Evolutionary conservation across 2,329 filamentous ascomycete species (phyloP).

Genomic region (Volutella citrinella): DNA sequence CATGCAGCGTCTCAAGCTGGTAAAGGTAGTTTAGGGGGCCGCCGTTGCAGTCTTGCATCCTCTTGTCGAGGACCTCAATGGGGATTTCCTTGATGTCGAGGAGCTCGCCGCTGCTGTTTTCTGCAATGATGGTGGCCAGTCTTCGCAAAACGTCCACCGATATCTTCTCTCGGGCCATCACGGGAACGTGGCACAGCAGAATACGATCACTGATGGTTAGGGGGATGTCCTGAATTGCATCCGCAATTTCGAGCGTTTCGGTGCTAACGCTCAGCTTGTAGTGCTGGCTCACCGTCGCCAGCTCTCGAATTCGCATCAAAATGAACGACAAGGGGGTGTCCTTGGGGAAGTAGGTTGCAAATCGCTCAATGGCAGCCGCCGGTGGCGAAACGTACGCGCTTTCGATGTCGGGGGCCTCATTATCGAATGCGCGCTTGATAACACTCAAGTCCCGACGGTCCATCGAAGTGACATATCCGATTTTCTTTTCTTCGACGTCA

Average conservation of each 20-base stretch:
- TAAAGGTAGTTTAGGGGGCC: slow-evolving; percentile 56
- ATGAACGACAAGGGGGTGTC: slow-evolving; percentile 82
- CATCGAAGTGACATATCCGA: slow-evolving; percentile 78
- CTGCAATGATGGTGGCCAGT: slow-evolving; percentile 67
- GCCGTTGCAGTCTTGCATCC: slow-evolving; percentile 37
- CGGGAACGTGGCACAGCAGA: slow-evolving; percentile 70
- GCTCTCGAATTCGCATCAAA: slow-evolving; percentile 68
- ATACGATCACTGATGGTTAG: slow-evolving; percentile 73
- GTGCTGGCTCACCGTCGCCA: slow-evolving; percentile 58
- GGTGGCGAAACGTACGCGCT: slow-evolving; percentile 76
- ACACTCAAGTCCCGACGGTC: slow-evolving; percentile 64
- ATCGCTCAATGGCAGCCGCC: slow-evolving; percentile 65
- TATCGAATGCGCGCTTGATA: slow-evolving; percentile 61
- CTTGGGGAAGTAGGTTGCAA: slow-evolving; percentile 77
- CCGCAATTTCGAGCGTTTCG: slow-evolving; percentile 64
- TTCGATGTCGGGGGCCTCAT: slow-evolving; percentile 62
- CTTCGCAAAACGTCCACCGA: slow-evolving; percentile 53
- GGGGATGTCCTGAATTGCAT: slow-evolving; percentile 69
- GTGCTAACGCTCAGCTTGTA: slow-evolving; percentile 64
- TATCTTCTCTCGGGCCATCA: slow-evolving; percentile 49
- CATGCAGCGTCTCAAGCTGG: slow-evolving; percentile 75
- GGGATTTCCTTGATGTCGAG: slow-evolving; percentile 69
- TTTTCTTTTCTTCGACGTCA: slow-evolving; percentile 33
- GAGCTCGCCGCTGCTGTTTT: slow-evolving; percentile 63
- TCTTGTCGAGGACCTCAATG: slow-evolving; percentile 71